Conservation (phyloP, 805 yeast species). For the Barnettozyma pratensis region DNA sequence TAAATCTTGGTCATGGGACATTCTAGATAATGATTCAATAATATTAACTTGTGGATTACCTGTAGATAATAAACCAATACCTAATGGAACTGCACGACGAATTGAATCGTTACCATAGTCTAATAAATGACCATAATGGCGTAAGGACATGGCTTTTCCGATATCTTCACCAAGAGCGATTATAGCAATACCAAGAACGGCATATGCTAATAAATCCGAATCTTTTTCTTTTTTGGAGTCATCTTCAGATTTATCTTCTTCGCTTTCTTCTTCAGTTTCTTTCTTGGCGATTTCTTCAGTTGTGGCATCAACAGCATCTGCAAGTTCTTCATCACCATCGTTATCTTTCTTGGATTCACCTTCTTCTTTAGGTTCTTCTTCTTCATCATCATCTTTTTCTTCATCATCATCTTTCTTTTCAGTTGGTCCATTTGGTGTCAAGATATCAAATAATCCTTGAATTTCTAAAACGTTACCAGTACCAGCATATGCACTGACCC, state of each 20-base stretch:
- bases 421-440: slow-evolving; percentile 62
- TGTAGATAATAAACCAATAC: slow-evolving; percentile 93
- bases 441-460: slow-evolving; percentile 84
- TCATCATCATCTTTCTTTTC: slow-evolving; percentile 55
- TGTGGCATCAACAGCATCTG: slow-evolving; percentile 22
- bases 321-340: slow-evolving; percentile 27
- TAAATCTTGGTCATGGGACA: slow-evolving; percentile 91
- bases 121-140: slow-evolving; percentile 96
- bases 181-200: slow-evolving; percentile 90
- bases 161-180: slow-evolving; percentile 97
- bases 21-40: slow-evolving; percentile 91
- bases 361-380: slow-evolving; percentile 30
- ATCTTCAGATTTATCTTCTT: slow-evolving; percentile 27
- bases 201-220: slow-evolving; percentile 56
- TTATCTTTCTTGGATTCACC: slow-evolving; percentile 20
- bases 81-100: slow-evolving; percentile 92
- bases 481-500: slow-evolving; percentile 93
- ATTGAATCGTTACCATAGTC: slow-evolving; percentile 93
- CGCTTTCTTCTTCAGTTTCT: slow-evolving; percentile 27
- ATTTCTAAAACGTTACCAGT: slow-evolving; percentile 96
- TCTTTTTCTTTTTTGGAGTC: slow-evolving; percentile 22
- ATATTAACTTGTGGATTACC: slow-evolving; percentile 96
- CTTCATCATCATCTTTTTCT: slow-evolving; percentile 45
- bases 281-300: slow-evolving; percentile 29
- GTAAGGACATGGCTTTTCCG: slow-evolving; percentile 95